These are phyloP conservation scores for Cercospora canescens DNA, from an alignment of 2,329 filamentous ascomycete genomes.

Conservation along the genomic window DNA sequence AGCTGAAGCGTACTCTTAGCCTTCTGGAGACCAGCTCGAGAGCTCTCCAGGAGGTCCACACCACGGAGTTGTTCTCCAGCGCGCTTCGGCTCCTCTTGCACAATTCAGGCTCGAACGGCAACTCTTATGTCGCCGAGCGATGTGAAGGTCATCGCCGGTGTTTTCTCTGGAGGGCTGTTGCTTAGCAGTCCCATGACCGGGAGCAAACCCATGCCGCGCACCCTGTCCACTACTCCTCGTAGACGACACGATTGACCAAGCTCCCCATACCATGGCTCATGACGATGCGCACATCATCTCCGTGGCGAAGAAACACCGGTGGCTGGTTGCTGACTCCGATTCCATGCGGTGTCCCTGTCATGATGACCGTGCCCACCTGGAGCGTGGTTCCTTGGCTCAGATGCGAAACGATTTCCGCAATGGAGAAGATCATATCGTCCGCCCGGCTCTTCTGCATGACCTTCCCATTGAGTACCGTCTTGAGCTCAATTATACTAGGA, in stretches of 20 bases:
- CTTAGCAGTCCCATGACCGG: too few relatives aligned
- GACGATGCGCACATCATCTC: conserved; percentile 25
- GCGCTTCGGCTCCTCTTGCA: too few relatives aligned
- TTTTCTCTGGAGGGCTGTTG: too few relatives aligned
- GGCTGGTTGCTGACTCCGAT: conserved; percentile 36
- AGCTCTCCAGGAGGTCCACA: too few relatives aligned
- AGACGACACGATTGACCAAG: conserved; percentile 15
- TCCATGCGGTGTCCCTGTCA: conserved; percentile 49
- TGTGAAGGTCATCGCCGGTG: too few relatives aligned
- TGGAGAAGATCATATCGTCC: conserved; percentile 39
- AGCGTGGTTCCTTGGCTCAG: conserved; percentile 42
- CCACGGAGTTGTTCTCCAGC: too few relatives aligned
- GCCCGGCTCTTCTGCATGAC: conserved; percentile 35
- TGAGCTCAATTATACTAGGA: conserved; percentile 39
- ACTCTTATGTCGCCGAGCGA: too few relatives aligned
- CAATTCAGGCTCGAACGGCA: too few relatives aligned
- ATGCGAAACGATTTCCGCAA: conserved; percentile 16
- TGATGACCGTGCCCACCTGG: conserved; percentile 42
- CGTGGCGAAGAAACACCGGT: conserved; percentile 22
- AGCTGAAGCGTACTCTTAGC: too few relatives aligned
- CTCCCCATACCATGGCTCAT: conserved; percentile 18
- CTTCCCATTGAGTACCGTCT: conserved; percentile 51
- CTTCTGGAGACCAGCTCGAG: too few relatives aligned
- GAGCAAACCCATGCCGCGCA: too few relatives aligned
- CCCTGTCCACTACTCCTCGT: conserved; percentile 6